phyloP scores from a whole-genome alignment of 106 monocot genomes.

The Posidonia australis region DNA sequence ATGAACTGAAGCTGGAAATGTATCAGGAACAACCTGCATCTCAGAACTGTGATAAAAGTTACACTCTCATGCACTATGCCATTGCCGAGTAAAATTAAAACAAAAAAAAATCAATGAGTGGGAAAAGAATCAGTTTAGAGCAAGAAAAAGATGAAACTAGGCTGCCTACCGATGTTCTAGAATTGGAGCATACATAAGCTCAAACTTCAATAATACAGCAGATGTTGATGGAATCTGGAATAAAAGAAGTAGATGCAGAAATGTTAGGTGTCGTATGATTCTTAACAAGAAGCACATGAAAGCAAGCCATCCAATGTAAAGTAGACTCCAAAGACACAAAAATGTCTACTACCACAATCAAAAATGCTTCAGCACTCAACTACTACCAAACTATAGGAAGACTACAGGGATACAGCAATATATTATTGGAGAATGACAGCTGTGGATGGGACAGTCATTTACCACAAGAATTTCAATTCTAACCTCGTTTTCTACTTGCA shows the following conservation, averaged over 20 bases:
- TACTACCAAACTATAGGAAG: too few relatives aligned
- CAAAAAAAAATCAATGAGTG: background rate
- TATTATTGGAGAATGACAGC: too few relatives aligned
- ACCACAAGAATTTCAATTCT: too few relatives aligned
- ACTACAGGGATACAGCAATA: too few relatives aligned
- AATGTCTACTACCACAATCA: too few relatives aligned
- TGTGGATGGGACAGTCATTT: too few relatives aligned
- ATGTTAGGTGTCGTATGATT: too few relatives aligned
- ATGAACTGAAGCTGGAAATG: constrained; percentile 58
- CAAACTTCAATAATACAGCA: constrained; percentile 82
- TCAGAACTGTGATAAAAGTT: constrained; percentile 39
- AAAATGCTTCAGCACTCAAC: too few relatives aligned
- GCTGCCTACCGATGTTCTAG: constrained; percentile 58
- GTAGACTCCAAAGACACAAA: too few relatives aligned
- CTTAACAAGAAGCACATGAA: background rate
- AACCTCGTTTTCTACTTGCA: too few relatives aligned
- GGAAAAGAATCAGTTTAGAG: background rate
- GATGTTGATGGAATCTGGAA: constrained; percentile 57
- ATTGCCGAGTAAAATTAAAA: too few relatives aligned
- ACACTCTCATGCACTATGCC: background rate
- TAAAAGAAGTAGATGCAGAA: constrained; percentile 1
- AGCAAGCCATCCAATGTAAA: background rate
- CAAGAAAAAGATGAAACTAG: background rate
- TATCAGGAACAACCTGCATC: constrained; percentile 38
- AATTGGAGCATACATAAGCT: constrained; percentile 72